Base-by-base conservation (phyloP, 2,329 filamentous ascomycete species). In the Fusarium protoensiforme region DNA sequence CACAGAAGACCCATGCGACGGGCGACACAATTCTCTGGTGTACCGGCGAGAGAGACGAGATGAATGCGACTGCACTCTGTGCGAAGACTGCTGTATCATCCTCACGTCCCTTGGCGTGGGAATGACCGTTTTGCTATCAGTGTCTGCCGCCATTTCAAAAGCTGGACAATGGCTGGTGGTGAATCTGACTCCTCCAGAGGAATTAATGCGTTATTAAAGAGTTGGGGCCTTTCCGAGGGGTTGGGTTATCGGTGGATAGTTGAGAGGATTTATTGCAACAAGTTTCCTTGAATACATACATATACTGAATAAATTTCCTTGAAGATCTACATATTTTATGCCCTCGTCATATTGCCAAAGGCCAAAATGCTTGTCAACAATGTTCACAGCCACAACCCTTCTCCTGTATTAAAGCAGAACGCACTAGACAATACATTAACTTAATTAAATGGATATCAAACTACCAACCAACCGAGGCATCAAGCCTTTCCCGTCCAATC, bases 351-450 rank as follows among this genome's bases (percentile, higher is more conserved):
- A 14, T 18, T 46, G 22, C 22, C 5, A 2, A 27, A 46, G 14
- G 2, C 8, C 14, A 27, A 46, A 8, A 27, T 6, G 22, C 16
- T 46, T 22, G 9, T 36, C 2, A 20, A 22, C 2, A 56, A 24
- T 22, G 7, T 7, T 27, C 41, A 46, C 29, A 54, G 7, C 4
- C 29, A 54, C 2, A 4, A 6, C 27, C 11, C 18, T 22, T 38
- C 14, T 20, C 33, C 11, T 11, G 4, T 16, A 7, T 11, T 11
- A 0, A 24, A 57, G 22, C 20, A 24, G 6, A 48, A 43, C 53
- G 39, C 62, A 73, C 56, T 70, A 72, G 65, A 65, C 27, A 66
- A 62, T 61, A 65, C 41, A 74, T 69, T 72, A 69, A 31, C 31
- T 69, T 72, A 69, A 31, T 53, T 53, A 53, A 48, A 29, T 51